Conservation (phyloP, 768 basidiomycete species). For the Porphyrellus cyaneotinctus region DNA sequence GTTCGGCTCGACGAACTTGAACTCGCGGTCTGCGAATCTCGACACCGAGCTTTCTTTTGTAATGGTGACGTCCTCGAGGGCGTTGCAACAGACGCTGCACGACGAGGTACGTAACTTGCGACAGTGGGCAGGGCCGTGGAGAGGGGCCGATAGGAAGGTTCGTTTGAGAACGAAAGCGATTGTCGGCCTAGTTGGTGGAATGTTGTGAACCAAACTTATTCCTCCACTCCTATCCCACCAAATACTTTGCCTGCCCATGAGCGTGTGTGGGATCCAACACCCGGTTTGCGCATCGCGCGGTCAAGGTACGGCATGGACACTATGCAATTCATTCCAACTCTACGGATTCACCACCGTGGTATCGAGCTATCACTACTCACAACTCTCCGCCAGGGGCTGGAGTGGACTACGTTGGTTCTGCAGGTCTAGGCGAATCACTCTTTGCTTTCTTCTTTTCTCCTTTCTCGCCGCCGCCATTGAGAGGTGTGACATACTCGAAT, state of each 20-base stretch:
- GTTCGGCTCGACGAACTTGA: slow-evolving; percentile 93
- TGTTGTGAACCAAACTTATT: slow-evolving; percentile 44
- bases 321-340: slow-evolving; percentile 1
- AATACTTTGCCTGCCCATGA: not conserved
- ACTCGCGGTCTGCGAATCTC: slow-evolving; percentile 83
- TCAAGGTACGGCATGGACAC: not conserved
- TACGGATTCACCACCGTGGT: not conserved
- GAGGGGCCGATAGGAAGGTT: slow-evolving; percentile 53
- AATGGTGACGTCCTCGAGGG: slow-evolving; percentile 61
- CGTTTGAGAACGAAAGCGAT: slow-evolving; percentile 61
- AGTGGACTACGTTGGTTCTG: slow-evolving; percentile 4
- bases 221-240: slow-evolving; percentile 8
- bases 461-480: slow-evolving; percentile 7
- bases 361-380: slow-evolving; percentile 1
- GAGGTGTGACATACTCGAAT: slow-evolving; percentile 55
- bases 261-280: not conserved
- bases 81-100: slow-evolving; percentile 46
- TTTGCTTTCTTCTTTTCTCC: slow-evolving; percentile 8
- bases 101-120: slow-evolving; percentile 53
- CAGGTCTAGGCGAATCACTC: slow-evolving; percentile 1
- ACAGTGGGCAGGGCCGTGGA: slow-evolving; percentile 52
- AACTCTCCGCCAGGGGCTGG: not conserved
- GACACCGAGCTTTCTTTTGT: slow-evolving; percentile 91
- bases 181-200: slow-evolving; percentile 61
- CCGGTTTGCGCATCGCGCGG: not conserved